Base-by-base conservation (phyloP, 352 stramenopile genomes). In the Phytopythium vexans region DNA sequence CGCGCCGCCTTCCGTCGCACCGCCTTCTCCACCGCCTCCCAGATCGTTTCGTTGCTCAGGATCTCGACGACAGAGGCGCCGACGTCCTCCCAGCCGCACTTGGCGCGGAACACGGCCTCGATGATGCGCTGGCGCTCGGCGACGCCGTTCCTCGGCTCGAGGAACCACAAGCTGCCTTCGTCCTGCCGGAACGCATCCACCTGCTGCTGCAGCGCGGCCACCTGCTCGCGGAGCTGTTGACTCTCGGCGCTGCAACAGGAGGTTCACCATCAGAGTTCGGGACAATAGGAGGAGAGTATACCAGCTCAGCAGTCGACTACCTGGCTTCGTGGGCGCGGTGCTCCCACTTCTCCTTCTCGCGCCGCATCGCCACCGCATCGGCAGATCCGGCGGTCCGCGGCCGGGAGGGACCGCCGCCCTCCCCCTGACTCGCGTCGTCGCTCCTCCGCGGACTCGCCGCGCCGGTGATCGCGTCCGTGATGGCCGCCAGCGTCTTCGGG, bases 281-380 rank as follows among this genome's bases (percentile, higher is more conserved):
- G 21, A 27, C 21, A 27, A 27, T 27, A 27, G 21, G 21, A 27
- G 21, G 21, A 27, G 21, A 27, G 21, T 27, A 27, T 27, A 27
- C 21, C 21, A 27, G 21, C 21, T 44, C 3, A 14, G 6, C 6
- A 45, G 9, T 8, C 15, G 36, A 12, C 32, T 41, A 83, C 73
- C 56, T 58, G 11, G 80, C 71, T 66, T 90, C 77, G 41, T 57
- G 43, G 3, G 67, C 69, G 3, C 71, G 71, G 34, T 88, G 61
- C 49, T 88, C 77, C 73, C 73, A 86, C 39, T 88, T 88, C 32
- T 88, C 77, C 41, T 83, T 83, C 43, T 88, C 77, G 39, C 73
- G 71, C 32, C 69, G 66, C 47, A 77, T 44, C 1, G 48, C 56
- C 45, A 68, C 52, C 34, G 43, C 14, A 10, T 11, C 6, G 32